These are phyloP conservation scores for Diversispora eburnea DNA, from an alignment of 192 early-diverging fungal species.

Conservation along the genomic window DNA sequence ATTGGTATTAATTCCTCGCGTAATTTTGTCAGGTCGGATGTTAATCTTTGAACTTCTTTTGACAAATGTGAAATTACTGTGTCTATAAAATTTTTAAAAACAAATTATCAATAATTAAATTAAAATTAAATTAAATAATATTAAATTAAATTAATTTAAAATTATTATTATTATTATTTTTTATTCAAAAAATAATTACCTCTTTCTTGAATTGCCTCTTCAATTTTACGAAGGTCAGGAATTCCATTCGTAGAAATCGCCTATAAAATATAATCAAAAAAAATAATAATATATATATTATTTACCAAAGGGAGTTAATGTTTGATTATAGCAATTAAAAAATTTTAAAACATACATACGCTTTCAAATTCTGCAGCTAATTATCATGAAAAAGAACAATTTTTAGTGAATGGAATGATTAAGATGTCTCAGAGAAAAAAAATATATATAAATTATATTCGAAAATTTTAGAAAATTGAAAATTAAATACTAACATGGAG, in stretches of 20 bases:
- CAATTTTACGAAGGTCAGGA: conserved; percentile 47
- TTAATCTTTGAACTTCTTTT: conserved; percentile 41
- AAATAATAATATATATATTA: neutral
- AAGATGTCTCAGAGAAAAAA: neutral
- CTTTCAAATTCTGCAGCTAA: conserved; percentile 55
- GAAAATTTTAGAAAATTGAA: neutral
- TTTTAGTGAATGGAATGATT: neutral
- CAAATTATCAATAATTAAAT: too few species aligned
- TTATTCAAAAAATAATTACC: conserved; percentile 27
- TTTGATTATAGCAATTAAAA: neutral
- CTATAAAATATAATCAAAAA: conserved; percentile 22
- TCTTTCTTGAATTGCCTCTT: conserved; percentile 45
- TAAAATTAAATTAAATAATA: neutral
- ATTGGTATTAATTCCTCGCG: conserved; percentile 41
- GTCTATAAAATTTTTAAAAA: conserved; percentile 23
- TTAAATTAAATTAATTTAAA: neutral
- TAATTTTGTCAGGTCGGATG: conserved; percentile 39
- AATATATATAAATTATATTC: neutral
- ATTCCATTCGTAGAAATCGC: conserved; percentile 44
- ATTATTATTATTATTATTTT: conserved; percentile 2
- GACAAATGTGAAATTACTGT: conserved; percentile 35
- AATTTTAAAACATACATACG: conserved; percentile 36
- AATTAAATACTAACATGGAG: conserved; percentile 54
- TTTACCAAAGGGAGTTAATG: too few species aligned
- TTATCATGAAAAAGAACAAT: neutral